A percentile compares a stretch with the other conserved stretches of the same genome.
Conservation (phyloP, 179 eudicot species). For the Camellia oleifera region DNA sequence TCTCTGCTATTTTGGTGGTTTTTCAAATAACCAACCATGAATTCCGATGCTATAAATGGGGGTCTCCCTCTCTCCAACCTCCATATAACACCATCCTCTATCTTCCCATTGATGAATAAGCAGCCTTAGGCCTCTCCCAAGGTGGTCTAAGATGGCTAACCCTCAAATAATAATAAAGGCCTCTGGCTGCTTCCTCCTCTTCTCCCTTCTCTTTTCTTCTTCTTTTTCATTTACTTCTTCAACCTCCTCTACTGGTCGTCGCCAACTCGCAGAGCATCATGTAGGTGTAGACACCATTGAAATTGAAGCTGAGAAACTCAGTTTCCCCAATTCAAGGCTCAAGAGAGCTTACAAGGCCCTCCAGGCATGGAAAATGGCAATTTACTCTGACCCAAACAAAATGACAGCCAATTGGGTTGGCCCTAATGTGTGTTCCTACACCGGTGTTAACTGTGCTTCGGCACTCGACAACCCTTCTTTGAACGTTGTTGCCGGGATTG, state of each 20-base stretch:
- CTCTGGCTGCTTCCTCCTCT: conserved; percentile 28
- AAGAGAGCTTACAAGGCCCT: conserved; percentile 60
- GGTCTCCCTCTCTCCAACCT: background rate
- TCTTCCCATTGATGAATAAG: background rate
- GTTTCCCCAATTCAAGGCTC: conserved; percentile 41
- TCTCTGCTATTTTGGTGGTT: conserved; percentile 2
- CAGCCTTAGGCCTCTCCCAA: conserved; percentile 29
- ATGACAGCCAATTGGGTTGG: conserved; percentile 71
- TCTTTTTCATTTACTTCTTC: conserved; percentile 14
- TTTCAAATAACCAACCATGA: background rate
- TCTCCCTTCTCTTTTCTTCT: conserved; percentile 15
- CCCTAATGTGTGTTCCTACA: conserved; percentile 65
- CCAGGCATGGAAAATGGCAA: conserved; percentile 59
- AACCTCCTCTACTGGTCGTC: conserved; percentile 22
- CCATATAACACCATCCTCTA: conserved; percentile 19
- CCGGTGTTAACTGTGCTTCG: conserved; percentile 55
- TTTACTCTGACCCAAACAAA: conserved; percentile 67
- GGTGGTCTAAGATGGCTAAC: conserved; percentile 25
- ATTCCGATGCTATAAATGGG: conserved; percentile 12
- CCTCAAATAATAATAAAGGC: conserved; percentile 15
- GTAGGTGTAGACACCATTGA: no score
- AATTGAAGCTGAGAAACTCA: no score
- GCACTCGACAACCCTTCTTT: conserved; percentile 54
- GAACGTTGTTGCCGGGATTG: conserved; percentile 70
- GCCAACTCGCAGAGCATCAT: no score